Evolutionary conservation across 441 rosid species (phyloP).

Genomic region (Flueggea neowawraea): DNA sequence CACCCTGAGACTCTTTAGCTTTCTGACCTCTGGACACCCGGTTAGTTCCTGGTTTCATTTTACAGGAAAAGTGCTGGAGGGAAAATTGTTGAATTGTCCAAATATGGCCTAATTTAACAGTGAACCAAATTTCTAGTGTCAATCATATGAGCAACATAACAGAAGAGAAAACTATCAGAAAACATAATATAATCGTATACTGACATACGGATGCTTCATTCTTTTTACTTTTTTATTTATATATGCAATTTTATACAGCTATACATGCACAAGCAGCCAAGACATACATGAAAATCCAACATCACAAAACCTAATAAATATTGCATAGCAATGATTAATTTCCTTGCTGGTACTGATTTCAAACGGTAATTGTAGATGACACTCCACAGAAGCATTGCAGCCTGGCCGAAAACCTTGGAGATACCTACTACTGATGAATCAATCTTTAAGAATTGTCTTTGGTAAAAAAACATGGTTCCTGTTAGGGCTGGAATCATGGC

Average conservation of each 20-base stretch:
- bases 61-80: constrained; percentile 23
- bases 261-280: no score
- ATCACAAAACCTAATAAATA: no score
- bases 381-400: constrained; percentile 79
- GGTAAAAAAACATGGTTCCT: constrained; percentile 94
- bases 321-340: constrained; percentile 35
- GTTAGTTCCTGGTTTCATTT: constrained; percentile 58
- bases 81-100: constrained; percentile 38
- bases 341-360: constrained; percentile 58
- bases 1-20: constrained; percentile 35
- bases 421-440: constrained; percentile 64
- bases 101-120: constrained; percentile 39
- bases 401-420: constrained; percentile 86
- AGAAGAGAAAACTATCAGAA: no score
- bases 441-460: constrained; percentile 57
- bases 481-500: constrained; percentile 69
- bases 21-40: constrained; percentile 49
- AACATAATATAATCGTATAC: no score
- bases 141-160: no score
- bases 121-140: constrained; percentile 7
- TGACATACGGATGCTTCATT: no score
- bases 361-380: constrained; percentile 49
- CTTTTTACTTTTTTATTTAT: no score
- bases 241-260: no score
- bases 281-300: no score